Base-by-base conservation (phyloP, 805 yeast species). In the Jamesozyma jinghongensis region DNA sequence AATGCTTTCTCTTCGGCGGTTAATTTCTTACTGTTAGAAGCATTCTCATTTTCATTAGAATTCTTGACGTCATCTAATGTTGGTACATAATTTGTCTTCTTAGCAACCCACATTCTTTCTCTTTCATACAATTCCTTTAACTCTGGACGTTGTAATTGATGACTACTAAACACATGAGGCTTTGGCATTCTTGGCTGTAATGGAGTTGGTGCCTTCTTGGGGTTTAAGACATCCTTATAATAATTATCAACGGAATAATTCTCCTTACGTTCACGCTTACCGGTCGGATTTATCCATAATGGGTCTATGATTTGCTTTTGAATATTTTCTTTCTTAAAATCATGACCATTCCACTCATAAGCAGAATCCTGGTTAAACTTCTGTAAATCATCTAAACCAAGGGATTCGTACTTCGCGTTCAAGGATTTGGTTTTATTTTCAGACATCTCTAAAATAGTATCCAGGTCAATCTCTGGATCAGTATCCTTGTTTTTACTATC, bases 171-270 rank as follows among this genome's bases (percentile, higher is more conserved):
- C 42, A 77, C 79, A 45, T 84, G 67, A 52, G 87, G 94, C 56
- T 81, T 87, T 27, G 97, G 97, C 36, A 94, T 85, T 48, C 74
- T 75, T 19, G 95, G 94, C 2, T 81, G 82, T 11, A 73, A 68
- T 35, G 71, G 68, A 6, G 57, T 50, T 0, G 63, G 41, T 0
- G 77, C 58, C 25, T 47, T 47, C 53, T 81, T 78, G 5, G 90
- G 86, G 50, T 79, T 78, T 52, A 88, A 65, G 13, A 81, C 86
- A 54, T 79, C 90, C 57, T 81, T 81, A 61, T 84, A 84, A 62
- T 88, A 88, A 63, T 77, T 78, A 61, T 88, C 96, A 49, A 90
- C 81, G 2, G 86, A 79, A 59, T 88, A 88, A 53, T 85, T 85
- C 50, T 41, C 46, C 54, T 81, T 82, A 51, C 92, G 72, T 57